These are phyloP conservation scores for Amphicarpaea edgeworthii DNA, from an alignment of 306 rosid species.

Conservation along the genomic window DNA sequence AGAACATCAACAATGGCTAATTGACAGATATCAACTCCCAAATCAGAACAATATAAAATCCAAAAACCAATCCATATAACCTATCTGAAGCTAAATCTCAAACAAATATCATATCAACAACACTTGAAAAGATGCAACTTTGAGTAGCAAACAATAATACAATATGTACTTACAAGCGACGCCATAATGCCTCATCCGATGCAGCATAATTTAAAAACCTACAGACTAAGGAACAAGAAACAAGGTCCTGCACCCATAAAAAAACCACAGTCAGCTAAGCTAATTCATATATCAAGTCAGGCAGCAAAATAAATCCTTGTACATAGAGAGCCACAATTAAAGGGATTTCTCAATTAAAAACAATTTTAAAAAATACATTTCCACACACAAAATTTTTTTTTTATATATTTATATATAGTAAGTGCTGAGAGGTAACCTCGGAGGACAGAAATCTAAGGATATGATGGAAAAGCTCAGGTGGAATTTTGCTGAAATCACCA, in stretches of 20 bases:
- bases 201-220: constrained; percentile 78
- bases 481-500: constrained; percentile 75
- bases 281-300: constrained; percentile 17
- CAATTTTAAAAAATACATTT: not conserved
- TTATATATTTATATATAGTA: too few relatives aligned
- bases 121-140: constrained; percentile 19
- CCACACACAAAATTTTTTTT: not conserved
- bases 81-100: not conserved
- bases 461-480: constrained; percentile 81
- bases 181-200: constrained; percentile 96
- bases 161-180: constrained; percentile 80
- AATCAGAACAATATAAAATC: constrained; percentile 5
- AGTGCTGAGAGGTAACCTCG: constrained; percentile 55
- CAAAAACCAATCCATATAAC: not conserved
- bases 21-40: constrained; percentile 35
- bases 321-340: constrained; percentile 6
- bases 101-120: constrained; percentile 35
- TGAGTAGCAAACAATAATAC: constrained; percentile 28
- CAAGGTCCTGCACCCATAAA: constrained; percentile 71
- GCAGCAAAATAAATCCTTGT: constrained; percentile 10
- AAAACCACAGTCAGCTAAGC: constrained; percentile 37
- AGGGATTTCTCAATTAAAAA: not conserved
- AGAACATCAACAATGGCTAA: constrained; percentile 34
- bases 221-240: constrained; percentile 84
- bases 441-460: constrained; percentile 93